Conservation (phyloP, 192 early-diverging fungal species). For the Entomortierella parvispora region DNA sequence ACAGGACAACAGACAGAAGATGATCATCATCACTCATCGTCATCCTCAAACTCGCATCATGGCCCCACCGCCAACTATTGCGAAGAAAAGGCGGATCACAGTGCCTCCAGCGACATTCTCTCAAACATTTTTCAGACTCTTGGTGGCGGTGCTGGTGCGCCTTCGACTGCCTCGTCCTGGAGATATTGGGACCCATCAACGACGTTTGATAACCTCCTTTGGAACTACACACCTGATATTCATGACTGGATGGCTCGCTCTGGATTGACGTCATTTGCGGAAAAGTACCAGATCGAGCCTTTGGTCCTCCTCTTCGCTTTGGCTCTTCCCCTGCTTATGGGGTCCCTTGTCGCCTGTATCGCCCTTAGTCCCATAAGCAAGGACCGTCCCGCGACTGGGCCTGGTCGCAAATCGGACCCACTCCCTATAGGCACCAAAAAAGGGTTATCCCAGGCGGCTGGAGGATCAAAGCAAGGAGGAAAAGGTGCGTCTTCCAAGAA, state of each 20-base stretch:
- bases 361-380: background rate
- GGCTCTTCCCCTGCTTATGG: background rate
- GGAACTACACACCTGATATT: conserved; percentile 28
- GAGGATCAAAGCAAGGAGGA: background rate
- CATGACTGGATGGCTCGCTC: conserved; percentile 2
- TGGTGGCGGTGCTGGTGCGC: too few species aligned
- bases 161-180: background rate
- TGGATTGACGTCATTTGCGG: background rate
- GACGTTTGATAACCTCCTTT: conserved; percentile 17
- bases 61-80: background rate
- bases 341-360: background rate
- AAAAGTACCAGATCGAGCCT: conserved; percentile 21
- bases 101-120: background rate
- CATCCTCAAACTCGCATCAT: conserved; percentile 1
- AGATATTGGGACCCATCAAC: background rate
- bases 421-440: background rate
- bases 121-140: conserved; percentile 1
- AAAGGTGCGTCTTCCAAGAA: background rate
- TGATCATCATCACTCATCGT: background rate
- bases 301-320: background rate
- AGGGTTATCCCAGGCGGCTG: background rate
- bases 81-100: too few species aligned
- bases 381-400: background rate
- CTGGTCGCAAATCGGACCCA: background rate
- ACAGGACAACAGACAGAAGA: background rate